Conservation (phyloP, 176 grass and related monocot species). For the Juncus effusus region DNA sequence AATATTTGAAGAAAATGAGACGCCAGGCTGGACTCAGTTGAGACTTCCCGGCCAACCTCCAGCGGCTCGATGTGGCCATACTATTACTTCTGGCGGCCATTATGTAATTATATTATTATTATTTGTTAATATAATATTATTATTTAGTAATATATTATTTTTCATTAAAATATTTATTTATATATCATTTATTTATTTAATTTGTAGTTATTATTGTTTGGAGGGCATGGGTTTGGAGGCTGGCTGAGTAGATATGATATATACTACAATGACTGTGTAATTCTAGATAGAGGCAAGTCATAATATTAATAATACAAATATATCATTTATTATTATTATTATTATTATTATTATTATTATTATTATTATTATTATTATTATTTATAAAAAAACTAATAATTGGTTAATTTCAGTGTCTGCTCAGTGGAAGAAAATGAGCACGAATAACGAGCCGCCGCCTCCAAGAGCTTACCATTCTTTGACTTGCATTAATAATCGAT, state of each 20-base stretch:
- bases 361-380: slow-evolving; percentile 22
- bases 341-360: slow-evolving; percentile 16
- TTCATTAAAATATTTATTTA: slow-evolving; percentile 5
- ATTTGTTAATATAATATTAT: slow-evolving; percentile 24
- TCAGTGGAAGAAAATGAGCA: slow-evolving; percentile 85
- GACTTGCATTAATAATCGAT: slow-evolving; percentile 63
- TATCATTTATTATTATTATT: slow-evolving; percentile 13
- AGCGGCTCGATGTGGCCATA: slow-evolving; percentile 79
- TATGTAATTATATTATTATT: slow-evolving; percentile 58
- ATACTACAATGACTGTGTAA: slow-evolving; percentile 94
- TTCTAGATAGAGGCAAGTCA: slow-evolving; percentile 84
- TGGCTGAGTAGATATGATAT: slow-evolving; percentile 97
- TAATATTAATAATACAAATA: neutral
- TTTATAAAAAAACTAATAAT: neutral
- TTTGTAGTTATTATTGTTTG: slow-evolving; percentile 86
- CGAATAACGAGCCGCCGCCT: slow-evolving; percentile 64
- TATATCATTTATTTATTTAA: slow-evolving; percentile 22
- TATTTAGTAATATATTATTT: neutral
- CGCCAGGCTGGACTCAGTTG: slow-evolving; percentile 87
- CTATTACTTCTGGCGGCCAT: slow-evolving; percentile 86
- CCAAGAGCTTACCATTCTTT: slow-evolving; percentile 95
- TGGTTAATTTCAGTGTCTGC: slow-evolving; percentile 63
- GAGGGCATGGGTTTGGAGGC: slow-evolving; percentile 91
- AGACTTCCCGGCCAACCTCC: slow-evolving; percentile 91
- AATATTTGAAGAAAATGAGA: slow-evolving; percentile 64